These are phyloP conservation scores for Lactifluus rugatus DNA, from an alignment of 768 basidiomycete species.

Conservation along the genomic window DNA sequence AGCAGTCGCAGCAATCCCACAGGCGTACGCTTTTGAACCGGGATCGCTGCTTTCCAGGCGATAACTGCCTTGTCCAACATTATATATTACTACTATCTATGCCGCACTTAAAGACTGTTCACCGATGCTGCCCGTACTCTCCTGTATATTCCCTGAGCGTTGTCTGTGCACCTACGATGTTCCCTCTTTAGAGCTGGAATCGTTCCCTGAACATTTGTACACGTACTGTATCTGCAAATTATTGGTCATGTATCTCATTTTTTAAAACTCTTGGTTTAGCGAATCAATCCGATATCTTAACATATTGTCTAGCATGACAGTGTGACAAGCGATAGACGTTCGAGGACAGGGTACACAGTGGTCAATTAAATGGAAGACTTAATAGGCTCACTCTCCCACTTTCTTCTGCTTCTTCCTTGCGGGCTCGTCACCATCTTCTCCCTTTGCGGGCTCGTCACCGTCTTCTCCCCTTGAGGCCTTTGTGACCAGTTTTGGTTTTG, in stretches of 20 bases:
- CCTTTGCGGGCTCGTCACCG: conserved; percentile 48
- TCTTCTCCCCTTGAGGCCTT: conserved; percentile 36
- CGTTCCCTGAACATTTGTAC: background rate
- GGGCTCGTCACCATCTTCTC: conserved; percentile 39
- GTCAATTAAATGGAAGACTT: background rate
- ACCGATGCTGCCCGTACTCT: background rate
- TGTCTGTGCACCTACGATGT: conserved; percentile 1
- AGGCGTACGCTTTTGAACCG: conserved; percentile 52
- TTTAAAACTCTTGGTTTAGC: background rate
- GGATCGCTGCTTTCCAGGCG: conserved; percentile 62
- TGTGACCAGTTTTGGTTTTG: conserved; percentile 35
- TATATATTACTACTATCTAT: conserved; percentile 3
- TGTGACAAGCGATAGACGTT: background rate
- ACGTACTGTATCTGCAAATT: conserved; percentile 5
- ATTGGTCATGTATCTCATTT: conserved; percentile 8
- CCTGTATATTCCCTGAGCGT: background rate
- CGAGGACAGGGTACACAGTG: background rate
- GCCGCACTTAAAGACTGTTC: background rate
- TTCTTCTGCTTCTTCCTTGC: conserved; percentile 73
- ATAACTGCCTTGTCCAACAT: conserved; percentile 21
- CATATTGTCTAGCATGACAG: background rate
- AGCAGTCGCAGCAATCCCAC: conserved; percentile 23
- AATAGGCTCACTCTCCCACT: conserved; percentile 27
- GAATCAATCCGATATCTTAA: background rate
- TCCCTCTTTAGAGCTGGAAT: background rate